A percentile compares a stretch with the other conserved stretches of the same genome.
phyloP scores from a whole-genome alignment of 805 yeast genomes.

The Kodamaea jinghongensis region DNA sequence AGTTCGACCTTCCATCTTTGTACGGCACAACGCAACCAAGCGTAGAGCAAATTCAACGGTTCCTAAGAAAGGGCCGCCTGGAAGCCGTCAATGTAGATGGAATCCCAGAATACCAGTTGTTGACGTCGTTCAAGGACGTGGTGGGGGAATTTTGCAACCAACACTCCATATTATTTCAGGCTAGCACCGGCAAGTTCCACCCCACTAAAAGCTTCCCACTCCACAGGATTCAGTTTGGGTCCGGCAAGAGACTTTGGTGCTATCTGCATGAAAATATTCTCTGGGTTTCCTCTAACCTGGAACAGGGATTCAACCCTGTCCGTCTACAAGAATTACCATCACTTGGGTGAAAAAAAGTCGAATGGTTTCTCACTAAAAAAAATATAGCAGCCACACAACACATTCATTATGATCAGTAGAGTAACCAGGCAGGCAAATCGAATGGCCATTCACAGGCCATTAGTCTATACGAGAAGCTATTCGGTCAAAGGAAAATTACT shows the following conservation, averaged over 20 bases:
- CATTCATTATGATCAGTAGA: neutral
- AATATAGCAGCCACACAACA: neutral
- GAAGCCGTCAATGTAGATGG: conserved; percentile 24
- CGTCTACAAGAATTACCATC: conserved; percentile 1
- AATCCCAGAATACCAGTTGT: conserved; percentile 42
- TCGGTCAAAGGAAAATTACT: conserved; percentile 18
- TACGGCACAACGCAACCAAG: conserved; percentile 8
- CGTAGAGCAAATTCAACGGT: conserved; percentile 1
- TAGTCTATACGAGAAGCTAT: conserved; percentile 5
- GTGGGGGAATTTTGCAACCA: conserved; percentile 58
- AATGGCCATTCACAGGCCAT: too few relatives aligned
- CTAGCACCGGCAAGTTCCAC: conserved; percentile 25
- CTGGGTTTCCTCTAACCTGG: conserved; percentile 40
- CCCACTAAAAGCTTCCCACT: conserved; percentile 42
- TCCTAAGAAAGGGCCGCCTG: conserved; percentile 1
- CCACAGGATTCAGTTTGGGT: conserved; percentile 36
- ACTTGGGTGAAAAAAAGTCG: neutral
- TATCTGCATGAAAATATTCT: conserved; percentile 67
- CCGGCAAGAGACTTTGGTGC: conserved; percentile 36
- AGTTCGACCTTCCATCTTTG: conserved; percentile 13
- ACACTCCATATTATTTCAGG: conserved; percentile 45
- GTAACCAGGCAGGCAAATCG: too few relatives aligned
- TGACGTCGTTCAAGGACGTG: conserved; percentile 60
- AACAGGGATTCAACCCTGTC: conserved; percentile 40
- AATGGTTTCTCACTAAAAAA: conserved; percentile 1